phyloP scores from a whole-genome alignment of 2,329 filamentous ascomycete species.

The Tolypocladium inflatum region DNA sequence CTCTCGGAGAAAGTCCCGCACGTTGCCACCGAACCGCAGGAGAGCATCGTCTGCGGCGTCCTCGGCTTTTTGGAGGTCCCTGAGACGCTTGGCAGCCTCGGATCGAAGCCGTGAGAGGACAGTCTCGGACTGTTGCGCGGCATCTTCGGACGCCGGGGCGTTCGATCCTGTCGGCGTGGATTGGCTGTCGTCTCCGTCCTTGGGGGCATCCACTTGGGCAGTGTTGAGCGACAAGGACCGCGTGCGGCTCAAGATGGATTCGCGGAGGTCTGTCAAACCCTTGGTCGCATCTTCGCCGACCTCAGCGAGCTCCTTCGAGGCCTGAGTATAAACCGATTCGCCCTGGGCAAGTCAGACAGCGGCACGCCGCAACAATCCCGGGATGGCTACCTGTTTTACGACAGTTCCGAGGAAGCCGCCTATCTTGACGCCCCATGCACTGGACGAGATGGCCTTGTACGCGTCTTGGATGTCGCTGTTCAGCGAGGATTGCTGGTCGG shows the following conservation, averaged over 20 bases:
- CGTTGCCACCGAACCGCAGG: conserved; percentile 80
- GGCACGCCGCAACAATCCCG: neutral
- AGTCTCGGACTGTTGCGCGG: conserved; percentile 40
- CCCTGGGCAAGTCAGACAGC: conserved; percentile 40
- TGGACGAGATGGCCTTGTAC: conserved; percentile 85
- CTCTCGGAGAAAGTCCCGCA: conserved; percentile 82
- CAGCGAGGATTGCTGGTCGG: conserved; percentile 45
- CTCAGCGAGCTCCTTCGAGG: conserved; percentile 71
- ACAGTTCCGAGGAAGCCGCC: conserved; percentile 85
- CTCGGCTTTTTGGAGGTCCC: conserved; percentile 84
- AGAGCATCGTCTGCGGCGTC: conserved; percentile 95
- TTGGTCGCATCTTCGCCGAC: conserved; percentile 75
- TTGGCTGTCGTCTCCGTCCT: conserved; percentile 25
- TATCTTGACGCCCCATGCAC: conserved; percentile 81
- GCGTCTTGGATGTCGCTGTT: conserved; percentile 90
- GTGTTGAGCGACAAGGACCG: conserved; percentile 60
- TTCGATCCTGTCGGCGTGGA: conserved; percentile 36
- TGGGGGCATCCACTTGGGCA: conserved; percentile 17
- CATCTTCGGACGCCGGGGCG: conserved; percentile 30
- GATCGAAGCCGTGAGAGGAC: conserved; percentile 67
- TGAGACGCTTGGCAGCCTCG: conserved; percentile 74
- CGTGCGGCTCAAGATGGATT: conserved; percentile 62
- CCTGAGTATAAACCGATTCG: conserved; percentile 74
- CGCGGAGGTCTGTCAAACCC: conserved; percentile 62
- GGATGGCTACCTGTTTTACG: conserved; percentile 66